These are phyloP conservation scores for Fusarium austroafricanum DNA, from an alignment of 2,329 filamentous ascomycete species.

Conservation along the genomic window DNA sequence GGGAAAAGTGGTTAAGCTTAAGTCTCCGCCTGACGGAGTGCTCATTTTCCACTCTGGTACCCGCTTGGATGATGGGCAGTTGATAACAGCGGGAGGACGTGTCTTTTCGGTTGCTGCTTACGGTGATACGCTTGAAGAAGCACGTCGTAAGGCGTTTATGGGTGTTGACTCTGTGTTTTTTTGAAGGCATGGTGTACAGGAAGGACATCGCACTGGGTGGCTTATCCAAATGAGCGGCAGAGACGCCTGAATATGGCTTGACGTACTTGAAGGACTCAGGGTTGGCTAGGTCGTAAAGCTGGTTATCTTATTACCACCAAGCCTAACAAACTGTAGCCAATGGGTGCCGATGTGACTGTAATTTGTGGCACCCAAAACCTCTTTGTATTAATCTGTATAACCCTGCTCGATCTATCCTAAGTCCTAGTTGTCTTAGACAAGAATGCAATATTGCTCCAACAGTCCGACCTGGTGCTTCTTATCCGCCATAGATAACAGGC, in stretches of 20 bases:
- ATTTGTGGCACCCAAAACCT: too few species aligned
- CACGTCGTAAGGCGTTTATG: slow-evolving; percentile 81
- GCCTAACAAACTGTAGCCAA: background rate
- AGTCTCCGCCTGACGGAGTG: slow-evolving; percentile 60
- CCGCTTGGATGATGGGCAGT: slow-evolving; percentile 61
- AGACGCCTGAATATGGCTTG: too few species aligned
- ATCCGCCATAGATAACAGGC: background rate
- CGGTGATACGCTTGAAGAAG: slow-evolving; percentile 73
- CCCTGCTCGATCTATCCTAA: background rate
- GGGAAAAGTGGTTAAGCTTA: slow-evolving; percentile 64
- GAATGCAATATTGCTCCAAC: background rate
- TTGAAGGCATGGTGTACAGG: slow-evolving; percentile 85
- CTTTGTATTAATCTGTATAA: background rate
- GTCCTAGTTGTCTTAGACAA: background rate
- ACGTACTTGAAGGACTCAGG: too few species aligned
- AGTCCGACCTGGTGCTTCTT: too few species aligned
- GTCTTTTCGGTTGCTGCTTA: slow-evolving; percentile 87
- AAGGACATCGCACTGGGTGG: slow-evolving; percentile 80
- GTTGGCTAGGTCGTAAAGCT: too few species aligned
- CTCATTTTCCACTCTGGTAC: slow-evolving; percentile 92
- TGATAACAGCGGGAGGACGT: slow-evolving; percentile 81
- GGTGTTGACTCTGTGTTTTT: slow-evolving; percentile 75
- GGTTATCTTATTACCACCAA: background rate
- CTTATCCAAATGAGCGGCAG: background rate
- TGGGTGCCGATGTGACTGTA: background rate